Evolutionary conservation across 2,329 filamentous ascomycete genomes (phyloP).

Genomic region (Colletotrichum paranaense): DNA sequence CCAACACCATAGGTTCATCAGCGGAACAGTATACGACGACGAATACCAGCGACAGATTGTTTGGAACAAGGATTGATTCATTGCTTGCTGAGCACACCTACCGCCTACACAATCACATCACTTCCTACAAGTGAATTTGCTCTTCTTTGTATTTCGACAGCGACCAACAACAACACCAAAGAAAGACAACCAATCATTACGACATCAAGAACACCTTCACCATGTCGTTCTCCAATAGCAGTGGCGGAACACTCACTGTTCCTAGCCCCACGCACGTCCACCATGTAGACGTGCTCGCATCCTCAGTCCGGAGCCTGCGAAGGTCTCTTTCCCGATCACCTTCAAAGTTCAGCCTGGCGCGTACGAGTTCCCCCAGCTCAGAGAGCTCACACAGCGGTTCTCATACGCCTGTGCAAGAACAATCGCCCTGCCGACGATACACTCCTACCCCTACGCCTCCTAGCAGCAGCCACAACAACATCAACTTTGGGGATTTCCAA

Average conservation of each 20-base stretch:
- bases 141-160: slow-evolving; percentile 29
- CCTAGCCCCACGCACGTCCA: slow-evolving; percentile 87
- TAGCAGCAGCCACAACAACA: slow-evolving; percentile 44
- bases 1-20: slow-evolving; percentile 3
- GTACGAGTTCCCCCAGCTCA: slow-evolving; percentile 59
- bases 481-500: slow-evolving; percentile 44
- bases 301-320: slow-evolving; percentile 83
- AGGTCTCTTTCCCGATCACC: slow-evolving; percentile 94
- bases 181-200: slow-evolving; percentile 5
- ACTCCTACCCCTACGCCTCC: slow-evolving; percentile 36
- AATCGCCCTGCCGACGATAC: slow-evolving; percentile 60
- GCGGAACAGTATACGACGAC: slow-evolving; percentile 34
- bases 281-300: slow-evolving; percentile 80
- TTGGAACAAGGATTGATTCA: slow-evolving; percentile 21
- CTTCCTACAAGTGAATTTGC: slow-evolving; percentile 1
- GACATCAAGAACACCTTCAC: slow-evolving; percentile 39
- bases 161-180: slow-evolving; percentile 18
- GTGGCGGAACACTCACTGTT: slow-evolving; percentile 84
- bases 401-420: slow-evolving; percentile 33
- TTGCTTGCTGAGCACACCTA: slow-evolving; percentile 17
- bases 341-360: slow-evolving; percentile 81
- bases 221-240: slow-evolving; percentile 70
- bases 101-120: neutral
- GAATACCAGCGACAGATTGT: slow-evolving; percentile 30
- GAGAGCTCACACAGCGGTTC: slow-evolving; percentile 55